Conservation (phyloP, 129 eudicot genomes). For the Centaurea solstitialis region DNA sequence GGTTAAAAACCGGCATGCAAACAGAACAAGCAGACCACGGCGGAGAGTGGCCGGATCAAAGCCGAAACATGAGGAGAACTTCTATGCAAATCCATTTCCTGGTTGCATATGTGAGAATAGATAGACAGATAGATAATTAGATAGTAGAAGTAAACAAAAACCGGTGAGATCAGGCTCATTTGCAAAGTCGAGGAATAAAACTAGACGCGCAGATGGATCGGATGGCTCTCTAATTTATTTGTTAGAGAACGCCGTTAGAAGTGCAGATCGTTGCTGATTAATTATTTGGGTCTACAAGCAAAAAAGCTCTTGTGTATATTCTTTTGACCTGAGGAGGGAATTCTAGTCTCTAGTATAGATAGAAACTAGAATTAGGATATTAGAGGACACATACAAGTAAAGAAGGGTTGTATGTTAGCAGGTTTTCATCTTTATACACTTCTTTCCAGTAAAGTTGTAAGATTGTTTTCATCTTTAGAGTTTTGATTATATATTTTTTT, state of each 20-base stretch:
- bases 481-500: no score
- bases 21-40: slow-evolving; percentile 50
- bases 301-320: not conserved
- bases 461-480: no score
- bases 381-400: not conserved
- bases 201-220: not conserved
- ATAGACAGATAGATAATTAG: not conserved
- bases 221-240: not conserved
- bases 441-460: not conserved
- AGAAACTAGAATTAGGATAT: slow-evolving; percentile 6
- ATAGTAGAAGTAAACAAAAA: slow-evolving; percentile 13
- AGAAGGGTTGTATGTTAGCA: not conserved
- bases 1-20: slow-evolving; percentile 40
- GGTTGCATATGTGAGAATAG: slow-evolving; percentile 57
- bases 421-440: not conserved
- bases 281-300: not conserved
- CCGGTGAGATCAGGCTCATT: not conserved
- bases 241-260: not conserved
- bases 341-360: not conserved
- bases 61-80: slow-evolving; percentile 56
- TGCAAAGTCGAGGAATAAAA: not conserved
- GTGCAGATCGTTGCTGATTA: not conserved
- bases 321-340: not conserved
- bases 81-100: slow-evolving; percentile 67
- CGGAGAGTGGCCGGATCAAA: slow-evolving; percentile 37